Evolutionary conservation across 306 rosid genomes (phyloP), one percentile per base, ranked within the genome.

Genomic region (Myrica gale): DNA sequence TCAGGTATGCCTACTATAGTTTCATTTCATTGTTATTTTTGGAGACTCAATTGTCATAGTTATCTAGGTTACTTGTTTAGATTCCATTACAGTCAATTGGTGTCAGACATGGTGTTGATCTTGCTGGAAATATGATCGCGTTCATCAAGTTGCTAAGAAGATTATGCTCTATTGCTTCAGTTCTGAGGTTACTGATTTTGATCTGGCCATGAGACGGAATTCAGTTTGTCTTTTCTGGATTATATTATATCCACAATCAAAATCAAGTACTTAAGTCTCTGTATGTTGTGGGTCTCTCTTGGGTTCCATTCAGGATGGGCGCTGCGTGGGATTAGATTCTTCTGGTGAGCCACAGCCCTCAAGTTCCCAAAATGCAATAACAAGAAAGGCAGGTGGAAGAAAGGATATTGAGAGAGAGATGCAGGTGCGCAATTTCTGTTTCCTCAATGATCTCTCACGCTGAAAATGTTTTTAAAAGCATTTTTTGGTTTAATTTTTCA

Each of bases 361-460:
- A n/a, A 83, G 76, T 10, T 70, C 90, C 56, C 92, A 92, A 68
- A 95, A 89, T 68, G 88, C 97, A 26, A 58, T 86, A 62, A 93
- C 98, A 46, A 89, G 97, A 84, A 95, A 90, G 72, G 97, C 97
- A 7, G 98, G 97, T 62, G 98, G 97, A 71, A 90, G 96, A 81
- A 92, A 84, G 89, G 96, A 87, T 47, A 87, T 65, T 68, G 90
- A 86, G 84, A 90, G 85, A 76, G 93, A 92, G 81, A 89, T 84
- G 92, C 97, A 90, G 97, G 98, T 89, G 65, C 77, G 81, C 56
- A 70, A 75, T 84, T 73, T 69, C 60, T 68, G 47, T n/a, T 63
- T 65, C 9, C n/a, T 61, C 46, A 81, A 60, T 45, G 32, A 72
- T 54, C 21, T 75, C 32, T 82, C 75, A 60, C 16, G 69, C 70